phyloP scores from a whole-genome alignment of 345 rosid genomes.

The Lepidium aucheri region DNA sequence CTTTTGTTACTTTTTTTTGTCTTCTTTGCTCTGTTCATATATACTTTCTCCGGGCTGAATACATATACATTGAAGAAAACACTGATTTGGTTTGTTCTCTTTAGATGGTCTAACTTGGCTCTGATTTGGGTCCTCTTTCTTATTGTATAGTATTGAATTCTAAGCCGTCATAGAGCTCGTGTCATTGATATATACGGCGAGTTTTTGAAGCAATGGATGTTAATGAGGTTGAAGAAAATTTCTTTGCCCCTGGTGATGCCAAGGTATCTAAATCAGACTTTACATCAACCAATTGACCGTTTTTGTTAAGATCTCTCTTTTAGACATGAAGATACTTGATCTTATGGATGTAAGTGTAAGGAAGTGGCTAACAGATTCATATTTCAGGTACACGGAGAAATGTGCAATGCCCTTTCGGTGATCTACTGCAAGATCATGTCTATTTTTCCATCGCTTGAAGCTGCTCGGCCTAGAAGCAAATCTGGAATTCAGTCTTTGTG shows the following conservation, averaged over 20 bases:
- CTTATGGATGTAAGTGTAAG: constrained; percentile 4
- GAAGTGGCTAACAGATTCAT: not conserved
- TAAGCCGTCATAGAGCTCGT: constrained; percentile 38
- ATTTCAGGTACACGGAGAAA: constrained; percentile 78
- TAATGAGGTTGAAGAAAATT: constrained; percentile 77
- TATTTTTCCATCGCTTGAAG: constrained; percentile 86
- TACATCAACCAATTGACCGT: not conserved
- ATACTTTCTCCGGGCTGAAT: not conserved
- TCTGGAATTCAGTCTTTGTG: constrained; percentile 94
- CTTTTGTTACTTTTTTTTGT: not conserved
- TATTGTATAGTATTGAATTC: constrained; percentile 1
- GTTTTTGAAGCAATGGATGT: constrained; percentile 53
- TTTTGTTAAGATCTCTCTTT: not conserved
- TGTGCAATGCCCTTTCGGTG: constrained; percentile 73
- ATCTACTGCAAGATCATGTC: constrained; percentile 67
- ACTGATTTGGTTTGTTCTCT: not conserved
- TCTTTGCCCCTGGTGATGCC: constrained; percentile 85
- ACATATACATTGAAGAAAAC: not conserved
- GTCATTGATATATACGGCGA: constrained; percentile 24
- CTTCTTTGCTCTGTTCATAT: not conserved
- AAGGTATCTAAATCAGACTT: constrained; percentile 47
- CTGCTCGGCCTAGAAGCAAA: constrained; percentile 88
- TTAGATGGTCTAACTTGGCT: not conserved
- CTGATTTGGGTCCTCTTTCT: not conserved
- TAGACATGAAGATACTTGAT: not conserved